Evolutionary conservation across 106 monocot species (phyloP), one percentile per base, ranked within the genome.

Genomic region (Phalaenopsis equestris): DNA sequence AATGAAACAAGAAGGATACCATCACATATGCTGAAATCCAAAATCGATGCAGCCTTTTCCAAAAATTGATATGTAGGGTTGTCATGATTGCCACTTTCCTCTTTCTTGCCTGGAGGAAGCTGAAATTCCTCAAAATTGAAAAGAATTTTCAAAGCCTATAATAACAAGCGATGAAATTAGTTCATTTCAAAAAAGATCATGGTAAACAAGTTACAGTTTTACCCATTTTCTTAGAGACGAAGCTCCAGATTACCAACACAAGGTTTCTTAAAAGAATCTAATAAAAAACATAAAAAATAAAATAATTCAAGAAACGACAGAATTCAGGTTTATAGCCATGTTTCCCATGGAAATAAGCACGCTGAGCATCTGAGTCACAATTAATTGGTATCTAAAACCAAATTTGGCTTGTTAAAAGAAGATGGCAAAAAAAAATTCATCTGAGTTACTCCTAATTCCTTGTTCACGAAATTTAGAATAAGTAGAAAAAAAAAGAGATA

Each of bases 91-190:
- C 78, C 36, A 48, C 52, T 79, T 42, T 46, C 41, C 19, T 80
- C 82, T 46, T 57, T 39, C 72, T 84, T 87, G 41, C 72, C 79
- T 79, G 79, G 81, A 42, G 57, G 55, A 38, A 78, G n/a, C 8
- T 81, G 77, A 67, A 7, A 56, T 5, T 55, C 19, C 41, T 82
- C 84, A 79, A 83, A 72, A 55, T 73, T 83, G 36, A 83, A 79
- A 56, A 90, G 83, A n/a, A 86, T 83, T 70, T 58, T 67, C n/a
- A 85, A 86, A 84, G 88, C 91, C 94, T 95, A 61, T 47, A 76
- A 81, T 30, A 75, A 57, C 42, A 14, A 61, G 52, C 10, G 52
- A 55, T 42, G 17, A 78, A 75, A 78, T 4, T 42, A 49, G 6
- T 43, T 38, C 8, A 68, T 5, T 55, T 68, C n/a, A 55, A 45